A percentile compares a stretch with the other conserved stretches of the same genome.
These are phyloP conservation scores for Trichoderma oligosporum DNA, from an alignment of 2,329 filamentous ascomycete genomes.

Conservation along the genomic window DNA sequence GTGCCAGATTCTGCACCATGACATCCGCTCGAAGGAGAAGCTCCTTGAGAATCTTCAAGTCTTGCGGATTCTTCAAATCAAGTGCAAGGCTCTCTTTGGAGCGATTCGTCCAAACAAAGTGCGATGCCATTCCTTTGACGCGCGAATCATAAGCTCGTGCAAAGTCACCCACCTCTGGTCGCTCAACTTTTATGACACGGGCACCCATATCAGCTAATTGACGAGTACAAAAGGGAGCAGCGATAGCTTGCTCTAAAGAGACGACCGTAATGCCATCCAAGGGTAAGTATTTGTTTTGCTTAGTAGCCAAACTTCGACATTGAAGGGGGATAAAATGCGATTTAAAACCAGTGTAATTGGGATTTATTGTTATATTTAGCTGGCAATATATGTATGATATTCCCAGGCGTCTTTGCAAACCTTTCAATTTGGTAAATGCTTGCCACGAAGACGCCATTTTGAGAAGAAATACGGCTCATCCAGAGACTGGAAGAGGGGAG, in stretches of 20 bases:
- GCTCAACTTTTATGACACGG: conserved; percentile 53
- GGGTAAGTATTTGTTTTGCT: conserved; percentile 18
- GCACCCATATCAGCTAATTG: conserved; percentile 53
- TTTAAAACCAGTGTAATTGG: no score
- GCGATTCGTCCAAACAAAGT: conserved; percentile 55
- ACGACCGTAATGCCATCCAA: conserved; percentile 47
- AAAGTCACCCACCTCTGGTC: conserved; percentile 50
- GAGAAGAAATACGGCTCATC: no score
- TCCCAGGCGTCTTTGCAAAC: no score
- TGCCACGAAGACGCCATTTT: no score
- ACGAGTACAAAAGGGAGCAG: conserved; percentile 52
- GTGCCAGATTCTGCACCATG: conserved; percentile 52
- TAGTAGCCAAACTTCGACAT: not conserved
- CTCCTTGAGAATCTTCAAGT: conserved; percentile 42
- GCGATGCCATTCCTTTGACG: conserved; percentile 47
- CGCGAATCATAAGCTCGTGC: conserved; percentile 49
- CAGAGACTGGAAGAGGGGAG: no score
- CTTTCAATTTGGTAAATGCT: no score
- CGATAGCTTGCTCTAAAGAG: conserved; percentile 52
- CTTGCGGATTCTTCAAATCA: conserved; percentile 43
- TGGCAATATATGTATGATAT: no score
- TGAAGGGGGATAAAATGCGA: not conserved
- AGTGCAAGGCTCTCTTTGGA: conserved; percentile 52
- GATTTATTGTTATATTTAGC: no score
- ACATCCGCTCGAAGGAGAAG: conserved; percentile 46